These are phyloP conservation scores for Austroboletus rostrupii DNA, from an alignment of 1,284 basidiomycete genomes.

Conservation along the genomic window DNA sequence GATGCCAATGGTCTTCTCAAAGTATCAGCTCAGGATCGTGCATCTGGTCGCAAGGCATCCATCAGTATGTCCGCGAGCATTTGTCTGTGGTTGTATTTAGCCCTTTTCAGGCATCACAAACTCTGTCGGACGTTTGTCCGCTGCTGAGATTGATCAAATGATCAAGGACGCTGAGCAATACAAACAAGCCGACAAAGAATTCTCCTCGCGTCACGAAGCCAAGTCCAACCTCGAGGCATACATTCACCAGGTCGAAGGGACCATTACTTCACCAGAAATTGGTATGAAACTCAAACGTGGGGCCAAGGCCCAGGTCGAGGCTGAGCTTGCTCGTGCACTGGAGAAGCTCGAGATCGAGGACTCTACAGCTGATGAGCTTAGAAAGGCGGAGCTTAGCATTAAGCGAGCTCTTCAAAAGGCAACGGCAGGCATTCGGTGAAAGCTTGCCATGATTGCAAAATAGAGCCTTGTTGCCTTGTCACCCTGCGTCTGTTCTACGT, in stretches of 20 bases:
- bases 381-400: slow-evolving; percentile 88
- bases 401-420: slow-evolving; percentile 97
- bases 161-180: slow-evolving; percentile 96
- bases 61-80: slow-evolving; percentile 62
- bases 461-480: slow-evolving; percentile 16
- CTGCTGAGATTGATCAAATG: slow-evolving; percentile 96
- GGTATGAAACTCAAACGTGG: slow-evolving; percentile 97
- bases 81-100: slow-evolving; percentile 15
- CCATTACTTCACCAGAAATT: slow-evolving; percentile 91
- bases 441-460: slow-evolving; percentile 10
- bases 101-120: slow-evolving; percentile 75
- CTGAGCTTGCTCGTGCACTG: slow-evolving; percentile 92
- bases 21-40: slow-evolving; percentile 92
- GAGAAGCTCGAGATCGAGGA: slow-evolving; percentile 97
- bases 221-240: slow-evolving; percentile 96
- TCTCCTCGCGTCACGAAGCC: slow-evolving; percentile 92
- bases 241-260: slow-evolving; percentile 90
- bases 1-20: slow-evolving; percentile 96
- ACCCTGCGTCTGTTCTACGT: slow-evolving; percentile 5
- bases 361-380: slow-evolving; percentile 86
- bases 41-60: slow-evolving; percentile 93
- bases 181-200: slow-evolving; percentile 96
- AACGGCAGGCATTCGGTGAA: slow-evolving; percentile 78
- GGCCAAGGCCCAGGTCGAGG: slow-evolving; percentile 88
- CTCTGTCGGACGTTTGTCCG: slow-evolving; percentile 93